Evolutionary conservation across 2,329 filamentous ascomycete genomes (phyloP).

Genomic region (Colletotrichum sp.): DNA sequence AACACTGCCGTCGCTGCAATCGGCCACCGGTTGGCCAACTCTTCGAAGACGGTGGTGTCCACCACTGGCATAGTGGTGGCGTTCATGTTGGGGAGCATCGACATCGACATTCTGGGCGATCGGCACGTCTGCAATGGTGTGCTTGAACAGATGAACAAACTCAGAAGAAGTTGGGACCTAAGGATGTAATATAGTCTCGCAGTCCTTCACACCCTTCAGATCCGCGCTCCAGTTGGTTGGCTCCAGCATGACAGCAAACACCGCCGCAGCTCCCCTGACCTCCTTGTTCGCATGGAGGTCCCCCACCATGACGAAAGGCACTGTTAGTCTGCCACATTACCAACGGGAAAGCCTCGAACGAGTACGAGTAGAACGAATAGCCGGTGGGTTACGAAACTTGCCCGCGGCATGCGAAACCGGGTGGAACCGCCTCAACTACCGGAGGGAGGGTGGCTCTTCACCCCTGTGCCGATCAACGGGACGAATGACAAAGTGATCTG

Average conservation of each 20-base stretch:
- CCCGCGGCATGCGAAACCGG: constrained; percentile 1
- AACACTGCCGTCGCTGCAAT: neutral
- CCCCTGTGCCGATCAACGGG: neutral
- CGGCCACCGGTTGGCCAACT: neutral
- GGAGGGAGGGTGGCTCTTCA: neutral
- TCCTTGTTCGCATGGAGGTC: neutral
- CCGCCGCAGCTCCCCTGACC: neutral
- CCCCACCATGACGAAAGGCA: neutral
- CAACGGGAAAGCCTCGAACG: neutral
- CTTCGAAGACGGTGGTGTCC: neutral
- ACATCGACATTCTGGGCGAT: neutral
- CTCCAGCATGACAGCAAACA: neutral
- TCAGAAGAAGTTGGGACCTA: neutral
- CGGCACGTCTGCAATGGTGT: neutral
- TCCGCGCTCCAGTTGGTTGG: neutral
- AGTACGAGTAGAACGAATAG: neutral
- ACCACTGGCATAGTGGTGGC: neutral
- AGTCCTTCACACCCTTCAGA: neutral
- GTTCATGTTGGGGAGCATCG: neutral
- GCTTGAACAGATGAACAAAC: neutral
- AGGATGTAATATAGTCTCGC: neutral
- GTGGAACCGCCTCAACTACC: neutral
- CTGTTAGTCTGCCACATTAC: neutral
- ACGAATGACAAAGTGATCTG: neutral
- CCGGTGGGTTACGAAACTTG: neutral